phyloP scores from a whole-genome alignment of 2,329 filamentous ascomycete genomes.

The Ophiocordyceps camponoti-rufipedis region DNA sequence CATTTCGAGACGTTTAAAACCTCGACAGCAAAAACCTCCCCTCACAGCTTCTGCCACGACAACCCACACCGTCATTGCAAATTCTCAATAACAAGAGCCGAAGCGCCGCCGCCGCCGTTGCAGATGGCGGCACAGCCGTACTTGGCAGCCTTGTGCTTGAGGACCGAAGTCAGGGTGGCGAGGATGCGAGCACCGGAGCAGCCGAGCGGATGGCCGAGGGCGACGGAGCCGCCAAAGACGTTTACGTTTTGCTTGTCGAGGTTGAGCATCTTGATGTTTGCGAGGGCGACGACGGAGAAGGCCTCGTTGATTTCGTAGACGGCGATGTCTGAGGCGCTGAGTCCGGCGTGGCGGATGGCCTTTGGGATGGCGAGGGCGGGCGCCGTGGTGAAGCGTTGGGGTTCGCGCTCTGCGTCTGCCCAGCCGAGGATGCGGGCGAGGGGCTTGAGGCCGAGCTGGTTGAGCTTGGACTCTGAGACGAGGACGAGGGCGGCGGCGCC shows the following conservation, averaged over 20 bases:
- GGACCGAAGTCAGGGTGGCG: slow-evolving; percentile 72
- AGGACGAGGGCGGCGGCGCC: slow-evolving; percentile 85
- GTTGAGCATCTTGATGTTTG: slow-evolving; percentile 83
- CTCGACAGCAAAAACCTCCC: too few relatives aligned
- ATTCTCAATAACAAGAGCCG: slow-evolving; percentile 77
- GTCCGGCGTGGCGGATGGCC: slow-evolving; percentile 83
- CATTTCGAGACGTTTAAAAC: too few relatives aligned
- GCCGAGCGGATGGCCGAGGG: slow-evolving; percentile 87
- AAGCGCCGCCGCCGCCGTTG: slow-evolving; percentile 93
- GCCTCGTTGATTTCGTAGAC: slow-evolving; percentile 99
- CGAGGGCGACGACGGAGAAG: slow-evolving; percentile 88
- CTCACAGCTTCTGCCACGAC: too few relatives aligned
- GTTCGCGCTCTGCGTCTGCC: slow-evolving; percentile 83
- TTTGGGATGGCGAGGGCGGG: slow-evolving; percentile 92
- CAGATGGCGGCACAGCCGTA: slow-evolving; percentile 90
- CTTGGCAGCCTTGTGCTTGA: slow-evolving; percentile 83
- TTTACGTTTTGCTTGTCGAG: slow-evolving; percentile 79
- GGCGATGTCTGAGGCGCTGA: slow-evolving; percentile 62
- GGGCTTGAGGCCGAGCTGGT: slow-evolving; percentile 79
- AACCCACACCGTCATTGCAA: slow-evolving; percentile 24
- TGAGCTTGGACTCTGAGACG: slow-evolving; percentile 83
- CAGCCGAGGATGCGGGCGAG: slow-evolving; percentile 94
- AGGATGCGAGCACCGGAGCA: slow-evolving; percentile 88
- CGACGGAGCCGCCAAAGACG: slow-evolving; percentile 85
- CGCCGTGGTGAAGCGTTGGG: slow-evolving; percentile 89